Evolutionary conservation across 2,329 filamentous ascomycete species (phyloP), one percentile per base, ranked within the genome.

Genomic region (Aspergillus thermomutatus): DNA sequence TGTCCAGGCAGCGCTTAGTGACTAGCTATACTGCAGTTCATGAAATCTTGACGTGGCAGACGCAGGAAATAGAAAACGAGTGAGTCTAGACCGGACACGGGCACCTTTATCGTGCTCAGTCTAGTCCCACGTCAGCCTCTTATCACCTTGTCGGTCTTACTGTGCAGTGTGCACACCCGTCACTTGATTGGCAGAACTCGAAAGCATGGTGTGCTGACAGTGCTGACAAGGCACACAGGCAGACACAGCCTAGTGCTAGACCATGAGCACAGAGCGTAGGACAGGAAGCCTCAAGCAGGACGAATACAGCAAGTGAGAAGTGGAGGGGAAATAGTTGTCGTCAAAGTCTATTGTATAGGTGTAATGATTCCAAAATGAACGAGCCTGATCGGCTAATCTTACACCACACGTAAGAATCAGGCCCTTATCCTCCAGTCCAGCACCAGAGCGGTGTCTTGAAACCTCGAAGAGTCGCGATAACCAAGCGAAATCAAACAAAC

Each of bases 401-500:
- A 37, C 31, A 17, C 31, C 27, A 34, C 31, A 37, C 28, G 28
- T 31, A 31, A 31, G 4, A 31, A 11, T 31, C 10, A 31, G 28
- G 14, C 14, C 14, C 28, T 5, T 2, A 37, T 37, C 31, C 31
- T 37, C 14, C 31, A 37, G 31, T 37, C 31, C 31, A 37, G 28
- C 10, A 26, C 25, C 25, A 11, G 31, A 34, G 31, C 14, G 11
- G 17, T 34, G 14, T 34, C 14, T 34, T 14, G 11, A 34, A 34
- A 34, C 31, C 31, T 34, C 31, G 2, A 17, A 26, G 17, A 17
- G 31, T 37, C 14, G 31, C 31, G 17, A 14, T 17, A 37, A n/a
- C 31, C 31, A 37, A 17, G 31, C 14, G 14, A 50, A 51, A 50
- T 23, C 25, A 55, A 49, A 53, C 25, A 55, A 49, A 53, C 37